phyloP scores from a whole-genome alignment of 2,329 filamentous ascomycete genomes.

The Fusarium sublunatum region DNA sequence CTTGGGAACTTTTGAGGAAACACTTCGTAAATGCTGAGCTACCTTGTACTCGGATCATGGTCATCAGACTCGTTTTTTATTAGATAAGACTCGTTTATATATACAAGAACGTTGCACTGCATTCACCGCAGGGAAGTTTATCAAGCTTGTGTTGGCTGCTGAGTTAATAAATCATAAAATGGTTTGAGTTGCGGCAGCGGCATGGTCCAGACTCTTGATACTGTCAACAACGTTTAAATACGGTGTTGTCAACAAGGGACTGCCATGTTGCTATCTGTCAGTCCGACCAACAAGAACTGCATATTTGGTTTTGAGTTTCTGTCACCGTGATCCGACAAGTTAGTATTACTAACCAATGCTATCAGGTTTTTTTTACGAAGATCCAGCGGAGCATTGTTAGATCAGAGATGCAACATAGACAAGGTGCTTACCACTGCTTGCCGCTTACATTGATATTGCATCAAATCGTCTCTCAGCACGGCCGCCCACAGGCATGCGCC shows the following conservation, averaged over 20 bases:
- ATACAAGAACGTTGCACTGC: too few relatives aligned
- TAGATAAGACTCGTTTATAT: slow-evolving; percentile 3
- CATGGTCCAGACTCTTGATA: slow-evolving; percentile 6
- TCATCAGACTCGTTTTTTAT: slow-evolving; percentile 25
- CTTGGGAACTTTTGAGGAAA: not conserved
- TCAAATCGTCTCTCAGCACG: not conserved
- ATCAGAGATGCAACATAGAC: not conserved
- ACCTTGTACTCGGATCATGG: slow-evolving; percentile 20
- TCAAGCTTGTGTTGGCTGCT: not conserved
- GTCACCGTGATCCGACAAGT: slow-evolving; percentile 3
- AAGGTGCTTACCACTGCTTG: too few relatives aligned
- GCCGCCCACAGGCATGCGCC: not conserved
- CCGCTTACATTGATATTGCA: not conserved
- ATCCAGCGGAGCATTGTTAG: too few relatives aligned
- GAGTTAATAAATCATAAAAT: slow-evolving; percentile 15
- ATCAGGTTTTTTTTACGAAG: too few relatives aligned
- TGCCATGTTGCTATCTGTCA: not conserved
- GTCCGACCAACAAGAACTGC: not conserved
- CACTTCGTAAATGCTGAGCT: slow-evolving; percentile 16
- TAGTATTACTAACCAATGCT: not conserved
- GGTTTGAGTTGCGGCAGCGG: not conserved
- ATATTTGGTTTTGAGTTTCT: not conserved
- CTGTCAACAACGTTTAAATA: not conserved
- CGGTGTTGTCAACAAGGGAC: not conserved
- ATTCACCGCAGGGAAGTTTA: slow-evolving; percentile 7